Percentiles rank a stretch among this genome's conserved stretches.
Evolutionary conservation across 2,329 filamentous ascomycete species (phyloP).

Genomic region (Sporothrix pseudoabietina): DNA sequence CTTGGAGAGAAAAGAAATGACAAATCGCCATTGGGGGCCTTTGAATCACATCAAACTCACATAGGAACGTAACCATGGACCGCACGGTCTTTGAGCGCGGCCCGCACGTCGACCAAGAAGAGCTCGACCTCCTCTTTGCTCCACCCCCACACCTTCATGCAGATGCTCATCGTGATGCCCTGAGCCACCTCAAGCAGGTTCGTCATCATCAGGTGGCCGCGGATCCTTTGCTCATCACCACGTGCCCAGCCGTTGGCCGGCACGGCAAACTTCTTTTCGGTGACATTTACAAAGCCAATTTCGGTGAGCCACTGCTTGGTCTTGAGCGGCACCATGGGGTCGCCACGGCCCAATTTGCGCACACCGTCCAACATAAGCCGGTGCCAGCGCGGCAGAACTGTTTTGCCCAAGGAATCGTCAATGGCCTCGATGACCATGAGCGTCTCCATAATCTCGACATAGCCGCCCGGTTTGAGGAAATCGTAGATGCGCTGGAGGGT

Average conservation of each 20-base stretch:
- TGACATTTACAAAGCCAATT: constrained; percentile 43
- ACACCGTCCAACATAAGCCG: constrained; percentile 36
- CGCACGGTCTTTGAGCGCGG: constrained; percentile 33
- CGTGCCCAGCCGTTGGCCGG: constrained; percentile 43
- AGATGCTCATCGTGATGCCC: constrained; percentile 37
- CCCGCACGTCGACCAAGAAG: constrained; percentile 34
- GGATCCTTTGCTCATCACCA: constrained; percentile 37
- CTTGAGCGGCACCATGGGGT: constrained; percentile 35
- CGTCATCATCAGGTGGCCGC: constrained; percentile 38
- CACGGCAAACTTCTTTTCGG: constrained; percentile 40
- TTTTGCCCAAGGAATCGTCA: constrained; percentile 41
- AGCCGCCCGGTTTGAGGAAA: constrained; percentile 47
- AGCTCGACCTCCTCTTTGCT: constrained; percentile 36
- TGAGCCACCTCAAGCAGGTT: constrained; percentile 38
- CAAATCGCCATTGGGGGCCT: background rate
- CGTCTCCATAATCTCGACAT: constrained; percentile 45
- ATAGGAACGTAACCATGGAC: constrained; percentile 34
- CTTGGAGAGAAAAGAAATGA: no score
- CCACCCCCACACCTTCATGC: constrained; percentile 38
- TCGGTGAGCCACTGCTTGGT: constrained; percentile 40
- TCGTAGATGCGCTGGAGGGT: constrained; percentile 48
- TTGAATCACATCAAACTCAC: constrained; percentile 26
- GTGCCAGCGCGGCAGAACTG: constrained; percentile 39
- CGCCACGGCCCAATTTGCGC: constrained; percentile 36
- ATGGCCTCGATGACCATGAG: constrained; percentile 36